phyloP scores from a whole-genome alignment of 768 basidiomycete species.

The Trametes maxima region DNA sequence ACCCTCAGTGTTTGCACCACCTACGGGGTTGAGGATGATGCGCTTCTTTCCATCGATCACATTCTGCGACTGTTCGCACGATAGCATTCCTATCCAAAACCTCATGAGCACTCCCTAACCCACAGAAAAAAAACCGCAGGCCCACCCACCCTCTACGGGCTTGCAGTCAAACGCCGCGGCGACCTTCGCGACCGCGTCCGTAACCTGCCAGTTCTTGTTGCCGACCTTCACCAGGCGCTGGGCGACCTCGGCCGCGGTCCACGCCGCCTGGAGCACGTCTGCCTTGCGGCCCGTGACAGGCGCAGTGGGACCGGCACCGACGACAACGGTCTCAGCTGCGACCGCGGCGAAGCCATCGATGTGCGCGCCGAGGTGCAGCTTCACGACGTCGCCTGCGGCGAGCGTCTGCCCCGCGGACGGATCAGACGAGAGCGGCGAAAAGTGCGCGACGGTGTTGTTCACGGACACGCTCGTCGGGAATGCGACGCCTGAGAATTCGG shows the following conservation, averaged over 20 bases:
- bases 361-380: constrained; percentile 94
- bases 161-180: constrained; percentile 80
- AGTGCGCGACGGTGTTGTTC: constrained; percentile 95
- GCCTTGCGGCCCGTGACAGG: constrained; percentile 87
- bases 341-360: constrained; percentile 97
- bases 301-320: constrained; percentile 71
- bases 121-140: not conserved
- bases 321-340: constrained; percentile 89
- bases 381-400: constrained; percentile 89
- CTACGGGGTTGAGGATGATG: constrained; percentile 81
- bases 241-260: constrained; percentile 88
- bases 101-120: constrained; percentile 4
- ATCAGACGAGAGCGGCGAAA: constrained; percentile 94
- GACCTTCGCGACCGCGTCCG: constrained; percentile 78
- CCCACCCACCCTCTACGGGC: constrained; percentile 82
- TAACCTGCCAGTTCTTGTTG: constrained; percentile 94
- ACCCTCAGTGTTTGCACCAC: not conserved
- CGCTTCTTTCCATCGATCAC: constrained; percentile 97
- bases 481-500: constrained; percentile 64
- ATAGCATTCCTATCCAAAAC: constrained; percentile 75
- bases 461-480: constrained; percentile 95
- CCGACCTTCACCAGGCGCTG: constrained; percentile 91
- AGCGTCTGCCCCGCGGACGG: constrained; percentile 66
- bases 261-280: constrained; percentile 93
- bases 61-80: constrained; percentile 92